Base-by-base conservation (phyloP, 345 rosid genomes). In the Toxicodendron radicans region DNA sequence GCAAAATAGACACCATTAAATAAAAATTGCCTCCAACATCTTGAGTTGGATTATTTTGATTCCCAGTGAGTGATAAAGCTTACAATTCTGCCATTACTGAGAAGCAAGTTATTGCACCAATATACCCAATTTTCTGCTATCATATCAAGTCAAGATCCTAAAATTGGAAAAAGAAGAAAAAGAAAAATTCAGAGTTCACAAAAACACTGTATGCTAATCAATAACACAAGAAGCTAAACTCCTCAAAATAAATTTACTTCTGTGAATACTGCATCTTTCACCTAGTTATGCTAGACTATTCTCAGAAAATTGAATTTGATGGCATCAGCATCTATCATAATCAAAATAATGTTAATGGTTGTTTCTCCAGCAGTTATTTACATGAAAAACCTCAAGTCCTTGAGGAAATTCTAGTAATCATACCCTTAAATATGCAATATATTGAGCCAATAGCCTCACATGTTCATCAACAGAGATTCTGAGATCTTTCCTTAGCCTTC, bases 321-420 rank as follows among this genome's bases (percentile, higher is more conserved):
- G 35, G 41, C 41, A 60, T 60, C n/a, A 30, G 64, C 41, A 5
- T 13, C 8, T 3, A 32, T 10, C 43, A 16, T 17, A 41, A 11
- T 5, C 7, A 13, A 60, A 16, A 38, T 5, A 95, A 38, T 5
- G 45, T 61, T 41, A 61, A 35, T 38, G 8, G 65, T 45, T 16
- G 45, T 16, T 61, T 61, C 12, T 0, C 3, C 12, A 16, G 10
- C 35, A 61, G 9, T 33, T 7, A 6, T 18, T 33, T 16, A 61
- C 65, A 61, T 17, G 45, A 38, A 38, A 38, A 7, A 38, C 9
- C 9, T 18, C 45, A 61, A 61, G 33, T 10, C 64, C 7, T 60
- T 0, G 0, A 32, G 35, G 35, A 27, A 58, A 4, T 61, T 41
- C 24, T 4, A n/a, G 51, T 24, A 13, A 59, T 1, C 17, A 35